Conservation (phyloP, 805 yeast species). For the Teunomyces atbi region DNA sequence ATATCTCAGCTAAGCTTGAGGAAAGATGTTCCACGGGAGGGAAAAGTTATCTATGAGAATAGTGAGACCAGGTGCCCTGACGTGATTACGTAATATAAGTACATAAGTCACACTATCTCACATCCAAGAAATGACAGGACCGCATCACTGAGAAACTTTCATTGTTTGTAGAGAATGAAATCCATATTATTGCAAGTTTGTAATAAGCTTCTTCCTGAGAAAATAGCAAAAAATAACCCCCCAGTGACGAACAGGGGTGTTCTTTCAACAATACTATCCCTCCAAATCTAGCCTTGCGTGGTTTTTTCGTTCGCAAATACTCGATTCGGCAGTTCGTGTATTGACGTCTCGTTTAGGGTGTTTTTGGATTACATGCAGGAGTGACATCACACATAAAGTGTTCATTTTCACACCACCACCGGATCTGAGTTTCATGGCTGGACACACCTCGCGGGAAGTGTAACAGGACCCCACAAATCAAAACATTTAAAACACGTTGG, state of each 20-base stretch:
- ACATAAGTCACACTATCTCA: no score
- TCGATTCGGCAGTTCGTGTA: not conserved
- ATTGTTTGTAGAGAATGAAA: no score
- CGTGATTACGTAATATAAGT: not conserved
- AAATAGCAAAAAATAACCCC: no score
- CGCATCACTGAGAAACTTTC: no score
- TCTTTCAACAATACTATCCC: not conserved
- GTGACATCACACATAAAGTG: constrained; percentile 2
- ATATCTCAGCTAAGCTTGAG: not conserved
- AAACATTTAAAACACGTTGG: not conserved
- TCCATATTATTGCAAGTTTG: no score
- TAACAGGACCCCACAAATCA: constrained; percentile 2
- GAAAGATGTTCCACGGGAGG: no score
- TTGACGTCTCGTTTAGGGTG: not conserved
- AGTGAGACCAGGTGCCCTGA: not conserved
- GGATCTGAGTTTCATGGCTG: not conserved
- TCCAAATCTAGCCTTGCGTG: not conserved
- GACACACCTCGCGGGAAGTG: not conserved
- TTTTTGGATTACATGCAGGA: not conserved
- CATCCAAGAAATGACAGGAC: no score
- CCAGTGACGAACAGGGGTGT: no score
- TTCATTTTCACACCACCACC: not conserved
- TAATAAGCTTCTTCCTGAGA: no score
- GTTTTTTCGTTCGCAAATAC: not conserved
- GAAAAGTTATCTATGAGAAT: not conserved